Evolutionary conservation across 129 eudicot genomes (phyloP).

Genomic region (Cynara cardunculus): DNA sequence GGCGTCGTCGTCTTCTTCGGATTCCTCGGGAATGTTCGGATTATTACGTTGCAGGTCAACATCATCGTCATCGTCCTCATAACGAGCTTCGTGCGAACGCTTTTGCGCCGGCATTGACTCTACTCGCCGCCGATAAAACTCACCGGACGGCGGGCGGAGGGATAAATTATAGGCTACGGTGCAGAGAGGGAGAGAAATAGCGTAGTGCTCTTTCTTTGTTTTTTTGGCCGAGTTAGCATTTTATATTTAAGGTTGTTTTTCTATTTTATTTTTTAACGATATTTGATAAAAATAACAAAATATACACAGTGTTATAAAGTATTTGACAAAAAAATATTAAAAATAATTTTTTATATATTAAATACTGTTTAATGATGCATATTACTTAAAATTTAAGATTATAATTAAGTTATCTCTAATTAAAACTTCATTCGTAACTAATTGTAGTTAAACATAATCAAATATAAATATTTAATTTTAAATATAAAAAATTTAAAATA

Average conservation of each 20-base stretch:
- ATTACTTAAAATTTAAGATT: no score
- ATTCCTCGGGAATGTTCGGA: constrained; percentile 15
- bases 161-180: constrained; percentile 21
- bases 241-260: background rate
- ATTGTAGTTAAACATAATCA: no score
- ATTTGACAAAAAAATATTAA: no score
- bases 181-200: constrained; percentile 19
- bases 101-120: constrained; percentile 43
- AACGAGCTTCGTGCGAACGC: constrained; percentile 29
- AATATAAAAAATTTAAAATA: no score
- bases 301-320: no score
- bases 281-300: no score
- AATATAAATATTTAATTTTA: no score
- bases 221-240: background rate
- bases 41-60: constrained; percentile 22
- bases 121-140: constrained; percentile 21
- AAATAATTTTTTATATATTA: no score
- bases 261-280: no score
- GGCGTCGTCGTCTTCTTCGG: constrained; percentile 26
- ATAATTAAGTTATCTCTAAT: no score
- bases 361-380: no score
- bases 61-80: constrained; percentile 23
- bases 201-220: constrained; percentile 18
- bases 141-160: constrained; percentile 30
- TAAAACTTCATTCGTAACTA: no score